Evolutionary conservation across 2,329 filamentous ascomycete genomes (phyloP).

Genomic region (Cladosporium austrohemisphaericum): DNA sequence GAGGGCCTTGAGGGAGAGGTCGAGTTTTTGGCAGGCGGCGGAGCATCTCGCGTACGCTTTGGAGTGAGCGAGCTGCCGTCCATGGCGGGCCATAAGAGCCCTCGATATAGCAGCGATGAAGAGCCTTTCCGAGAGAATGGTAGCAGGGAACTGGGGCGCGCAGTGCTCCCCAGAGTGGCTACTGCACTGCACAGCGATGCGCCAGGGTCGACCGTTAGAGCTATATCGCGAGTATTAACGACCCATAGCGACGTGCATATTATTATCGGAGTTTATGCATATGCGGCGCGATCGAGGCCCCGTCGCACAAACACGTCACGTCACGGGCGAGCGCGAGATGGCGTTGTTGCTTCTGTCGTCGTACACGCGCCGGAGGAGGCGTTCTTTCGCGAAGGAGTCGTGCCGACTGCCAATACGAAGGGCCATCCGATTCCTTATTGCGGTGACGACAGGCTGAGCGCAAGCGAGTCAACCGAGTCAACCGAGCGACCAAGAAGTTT

Average conservation of each 20-base stretch:
- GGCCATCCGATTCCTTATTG: too few relatives aligned
- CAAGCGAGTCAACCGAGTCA: too few relatives aligned
- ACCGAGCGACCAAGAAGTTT: too few relatives aligned
- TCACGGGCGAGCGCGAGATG: neutral
- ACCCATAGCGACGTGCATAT: conserved; percentile 7
- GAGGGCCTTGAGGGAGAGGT: conserved; percentile 8
- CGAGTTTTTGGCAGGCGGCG: conserved; percentile 20
- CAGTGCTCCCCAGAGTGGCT: conserved; percentile 3
- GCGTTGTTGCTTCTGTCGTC: too few relatives aligned
- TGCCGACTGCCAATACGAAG: too few relatives aligned
- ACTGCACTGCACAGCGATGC: neutral
- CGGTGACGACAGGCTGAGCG: too few relatives aligned
- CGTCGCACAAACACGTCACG: neutral
- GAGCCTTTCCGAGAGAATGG: conserved; percentile 5
- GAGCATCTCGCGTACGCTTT: conserved; percentile 24
- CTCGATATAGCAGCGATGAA: conserved; percentile 12
- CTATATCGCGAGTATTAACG: conserved; percentile 11
- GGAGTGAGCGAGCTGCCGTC: conserved; percentile 24
- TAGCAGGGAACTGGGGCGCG: conserved; percentile 2
- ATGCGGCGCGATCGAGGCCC: conserved; percentile 5
- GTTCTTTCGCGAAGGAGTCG: too few relatives aligned
- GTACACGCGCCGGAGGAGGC: too few relatives aligned
- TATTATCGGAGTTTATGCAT: conserved; percentile 2
- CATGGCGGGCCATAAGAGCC: conserved; percentile 25
- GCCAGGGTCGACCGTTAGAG: conserved; percentile 11